A percentile compares a stretch with the other conserved stretches of the same genome.
Evolutionary conservation across 768 basidiomycete genomes (phyloP).

Genomic region (Russula compacta): DNA sequence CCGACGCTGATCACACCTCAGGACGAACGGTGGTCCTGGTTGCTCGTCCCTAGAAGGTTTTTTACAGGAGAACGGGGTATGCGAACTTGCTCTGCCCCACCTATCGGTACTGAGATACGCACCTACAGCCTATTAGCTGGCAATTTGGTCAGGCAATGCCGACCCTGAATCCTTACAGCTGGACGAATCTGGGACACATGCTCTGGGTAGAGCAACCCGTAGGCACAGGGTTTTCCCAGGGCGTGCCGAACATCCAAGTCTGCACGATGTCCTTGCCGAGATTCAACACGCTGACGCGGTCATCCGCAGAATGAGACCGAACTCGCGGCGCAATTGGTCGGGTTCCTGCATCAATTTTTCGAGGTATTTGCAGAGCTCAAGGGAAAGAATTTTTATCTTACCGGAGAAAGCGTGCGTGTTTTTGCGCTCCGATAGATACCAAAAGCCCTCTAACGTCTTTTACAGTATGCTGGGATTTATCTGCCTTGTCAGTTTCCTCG

Average conservation of each 20-base stretch:
- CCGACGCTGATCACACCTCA: background rate
- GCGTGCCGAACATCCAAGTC: constrained; percentile 13
- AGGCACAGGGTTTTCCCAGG: constrained; percentile 19
- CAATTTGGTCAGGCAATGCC: constrained; percentile 18
- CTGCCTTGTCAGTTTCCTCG: constrained; percentile 10
- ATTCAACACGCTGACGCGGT: background rate
- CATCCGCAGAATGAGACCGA: constrained; percentile 15
- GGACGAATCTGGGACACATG: constrained; percentile 20
- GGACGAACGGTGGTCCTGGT: constrained; percentile 20
- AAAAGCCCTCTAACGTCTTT: background rate
- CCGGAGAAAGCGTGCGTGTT: constrained; percentile 18
- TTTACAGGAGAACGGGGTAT: constrained; percentile 21
- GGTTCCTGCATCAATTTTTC: constrained; percentile 19
- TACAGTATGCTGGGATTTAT: constrained; percentile 15
- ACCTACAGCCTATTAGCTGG: constrained; percentile 17
- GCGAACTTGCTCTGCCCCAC: background rate
- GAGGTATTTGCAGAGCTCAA: constrained; percentile 16
- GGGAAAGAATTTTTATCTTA: constrained; percentile 17
- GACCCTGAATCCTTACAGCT: constrained; percentile 16
- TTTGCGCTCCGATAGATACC: background rate
- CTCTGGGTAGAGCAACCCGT: constrained; percentile 21
- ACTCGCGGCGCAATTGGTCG: constrained; percentile 12
- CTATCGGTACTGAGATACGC: background rate
- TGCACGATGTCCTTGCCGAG: background rate
- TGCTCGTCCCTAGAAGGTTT: constrained; percentile 18